Base-by-base conservation (phyloP, 495 filamentous ascomycete species). In the Penicilliopsis zonata region DNA sequence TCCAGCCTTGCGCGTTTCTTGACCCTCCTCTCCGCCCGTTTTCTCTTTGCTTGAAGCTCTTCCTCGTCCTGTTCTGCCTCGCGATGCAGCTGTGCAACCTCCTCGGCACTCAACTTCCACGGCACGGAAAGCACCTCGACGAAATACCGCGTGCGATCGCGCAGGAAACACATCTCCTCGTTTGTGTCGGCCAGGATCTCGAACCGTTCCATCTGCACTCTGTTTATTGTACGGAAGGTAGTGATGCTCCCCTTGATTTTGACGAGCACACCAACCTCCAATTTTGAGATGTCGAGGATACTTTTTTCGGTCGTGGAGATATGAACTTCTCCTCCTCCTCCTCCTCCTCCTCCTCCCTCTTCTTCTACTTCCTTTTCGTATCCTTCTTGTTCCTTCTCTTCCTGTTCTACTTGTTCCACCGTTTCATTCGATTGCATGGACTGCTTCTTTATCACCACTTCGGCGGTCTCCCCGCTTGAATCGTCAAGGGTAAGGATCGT, bases 401-500 rank as follows among this genome's bases (percentile, higher is more conserved):
- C 28, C 17, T 14, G 31, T 38, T 32, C 16, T 31, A 19, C 21
- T 28, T 13, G 29, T 30, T 34, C n/a, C 18, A n/a, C n/a, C n/a
- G 35, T 52, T 13, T 37, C 24, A 16, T 6, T 12, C n/a, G 14
- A 28, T 22, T 14, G 55, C 14, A 50, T 30, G 19, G n/a, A n/a
- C n/a, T n/a, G n/a, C n/a, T n/a, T n/a, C n/a, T n/a, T n/a, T n/a
- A 64, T 54, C 5, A 50, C 46, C 9, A 76, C 47, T 29, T 93
- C 81, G 19, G 95, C 69, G 2, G 69, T 81, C 3, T 65, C 56
- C 7, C 88, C 92, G 46, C 80, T 88, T 51, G 82, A 79, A 55
- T 98, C 90, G 40, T 96, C 90, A 16, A 96, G 44, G 0, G 71
- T 82, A 26, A 85, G 69, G 35, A 82, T 54, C 13, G 67, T 72